Base-by-base conservation (phyloP, 1,139 yeast genomes). In the Taiozyma sp. region DNA sequence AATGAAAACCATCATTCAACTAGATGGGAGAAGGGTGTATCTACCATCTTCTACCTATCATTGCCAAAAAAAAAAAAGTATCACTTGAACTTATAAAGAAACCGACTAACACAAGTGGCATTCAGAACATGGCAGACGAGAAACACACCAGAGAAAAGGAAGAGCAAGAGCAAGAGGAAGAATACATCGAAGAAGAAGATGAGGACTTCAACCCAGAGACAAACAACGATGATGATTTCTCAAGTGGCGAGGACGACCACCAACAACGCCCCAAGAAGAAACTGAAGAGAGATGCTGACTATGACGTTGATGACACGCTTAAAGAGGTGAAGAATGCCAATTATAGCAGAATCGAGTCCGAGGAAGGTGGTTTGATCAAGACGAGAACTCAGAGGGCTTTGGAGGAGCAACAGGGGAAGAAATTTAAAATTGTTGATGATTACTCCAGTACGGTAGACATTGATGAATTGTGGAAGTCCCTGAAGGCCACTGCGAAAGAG, bases 181-280 rank as follows among this genome's bases (percentile, higher is more conserved):
- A 65, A 11, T 80, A 81, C 53, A 71, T 75, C 43, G 88, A 83
- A 56, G 84, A 81, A 48, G 88, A 82, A 42, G 87, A 82, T 53
- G 85, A 80, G 48, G 88, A 83, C 57, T 83, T 76, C 63, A 77
- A 77, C 51, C 86, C 86, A 16, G 70, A 68, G 28, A 37, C 26
- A 29, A 47, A 51, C 34, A 49, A 37, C 37, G 50, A 50, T 35
- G 67, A 63, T 8, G 68, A 62, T 7, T 64, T 59, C 16, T 63
- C 59, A 4, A 39, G 47, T 26, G 47, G 6, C 13, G 64, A 61
- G 7, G 67, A 62, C n/a, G 54, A 57, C 2, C 63, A 56, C 2
- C 6, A 50, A 49, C n/a, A 40, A 21, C 19, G 24, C 21, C 53
- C 40, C 56, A 54, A 32, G 57, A 54, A 40, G 57, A 45, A 39